Conservation (phyloP, 495 filamentous ascomycete genomes). For the Aspergillus nidulans region DNA sequence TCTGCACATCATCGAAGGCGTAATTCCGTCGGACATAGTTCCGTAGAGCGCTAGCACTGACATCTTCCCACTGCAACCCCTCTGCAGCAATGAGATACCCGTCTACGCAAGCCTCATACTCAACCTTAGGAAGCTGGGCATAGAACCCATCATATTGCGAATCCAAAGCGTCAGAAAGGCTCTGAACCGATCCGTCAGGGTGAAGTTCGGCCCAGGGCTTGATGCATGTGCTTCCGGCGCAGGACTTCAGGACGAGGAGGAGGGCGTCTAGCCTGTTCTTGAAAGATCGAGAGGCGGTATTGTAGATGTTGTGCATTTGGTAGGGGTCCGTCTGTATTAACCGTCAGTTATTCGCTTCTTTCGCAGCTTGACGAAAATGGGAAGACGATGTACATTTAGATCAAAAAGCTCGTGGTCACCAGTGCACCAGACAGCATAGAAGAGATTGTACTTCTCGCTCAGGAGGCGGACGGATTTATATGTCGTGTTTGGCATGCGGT, state of each 20-base stretch:
- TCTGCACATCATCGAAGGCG: too few species aligned
- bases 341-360: background rate
- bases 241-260: slow-evolving; percentile 61
- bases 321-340: slow-evolving; percentile 50
- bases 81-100: slow-evolving; percentile 56
- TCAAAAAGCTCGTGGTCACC: slow-evolving; percentile 64
- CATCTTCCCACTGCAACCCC: slow-evolving; percentile 43
- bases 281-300: slow-evolving; percentile 36
- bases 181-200: slow-evolving; percentile 23
- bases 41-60: background rate
- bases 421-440: slow-evolving; percentile 64
- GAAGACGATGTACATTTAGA: slow-evolving; percentile 43
- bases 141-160: slow-evolving; percentile 16
- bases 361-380: background rate
- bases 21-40: too few species aligned
- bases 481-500: slow-evolving; percentile 48
- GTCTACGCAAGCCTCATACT: slow-evolving; percentile 49
- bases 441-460: slow-evolving; percentile 50
- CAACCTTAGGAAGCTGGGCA: slow-evolving; percentile 25
- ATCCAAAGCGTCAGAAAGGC: slow-evolving; percentile 6
- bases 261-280: slow-evolving; percentile 54
- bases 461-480: slow-evolving; percentile 61
- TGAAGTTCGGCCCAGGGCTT: slow-evolving; percentile 58
- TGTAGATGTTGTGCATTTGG: slow-evolving; percentile 56
- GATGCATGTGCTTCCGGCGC: slow-evolving; percentile 52